phyloP scores from a whole-genome alignment of 2,329 filamentous ascomycete species.

The Metarhizium brunneum region DNA sequence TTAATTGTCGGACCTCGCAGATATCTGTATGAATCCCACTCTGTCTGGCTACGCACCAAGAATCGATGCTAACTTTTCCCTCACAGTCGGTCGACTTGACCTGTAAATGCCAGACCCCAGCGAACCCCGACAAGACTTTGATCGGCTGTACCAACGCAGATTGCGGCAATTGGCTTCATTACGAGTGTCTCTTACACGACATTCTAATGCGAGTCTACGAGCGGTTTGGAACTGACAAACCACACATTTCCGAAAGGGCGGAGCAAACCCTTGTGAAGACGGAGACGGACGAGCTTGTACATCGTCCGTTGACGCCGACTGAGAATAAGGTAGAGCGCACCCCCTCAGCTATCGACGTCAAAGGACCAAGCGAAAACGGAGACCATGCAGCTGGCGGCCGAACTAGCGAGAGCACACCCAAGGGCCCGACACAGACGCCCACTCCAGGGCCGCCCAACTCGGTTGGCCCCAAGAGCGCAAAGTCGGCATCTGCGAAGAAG shows the following conservation, averaged over 20 bases:
- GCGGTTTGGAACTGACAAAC: constrained; percentile 39
- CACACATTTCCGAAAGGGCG: constrained; percentile 41
- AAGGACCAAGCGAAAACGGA: constrained; percentile 34
- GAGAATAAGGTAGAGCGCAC: constrained; percentile 37
- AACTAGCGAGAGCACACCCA: constrained; percentile 18
- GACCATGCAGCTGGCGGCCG: constrained; percentile 29
- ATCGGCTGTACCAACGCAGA: constrained; percentile 45
- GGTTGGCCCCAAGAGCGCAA: constrained; percentile 14
- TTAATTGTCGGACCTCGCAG: constrained; percentile 46
- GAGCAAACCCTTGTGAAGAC: constrained; percentile 29
- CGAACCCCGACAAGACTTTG: constrained; percentile 52
- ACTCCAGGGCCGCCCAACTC: constrained; percentile 20
- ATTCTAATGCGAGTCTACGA: constrained; percentile 40
- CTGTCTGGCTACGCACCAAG: too few relatives aligned
- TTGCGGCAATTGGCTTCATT: constrained; percentile 55
- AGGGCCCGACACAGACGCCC: constrained; percentile 19
- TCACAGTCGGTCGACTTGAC: constrained; percentile 41
- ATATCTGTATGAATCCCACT: constrained; percentile 42
- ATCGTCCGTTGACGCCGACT: constrained; percentile 40
- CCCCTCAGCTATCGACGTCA: constrained; percentile 44
- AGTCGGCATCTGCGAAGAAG: constrained; percentile 21
- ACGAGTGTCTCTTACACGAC: constrained; percentile 51
- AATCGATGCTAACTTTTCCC: not conserved
- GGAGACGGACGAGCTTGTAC: constrained; percentile 23
- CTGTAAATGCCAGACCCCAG: constrained; percentile 50